Conservation (phyloP, 805 yeast genomes). For the Wickerhamomyces ciferrii region DNA sequence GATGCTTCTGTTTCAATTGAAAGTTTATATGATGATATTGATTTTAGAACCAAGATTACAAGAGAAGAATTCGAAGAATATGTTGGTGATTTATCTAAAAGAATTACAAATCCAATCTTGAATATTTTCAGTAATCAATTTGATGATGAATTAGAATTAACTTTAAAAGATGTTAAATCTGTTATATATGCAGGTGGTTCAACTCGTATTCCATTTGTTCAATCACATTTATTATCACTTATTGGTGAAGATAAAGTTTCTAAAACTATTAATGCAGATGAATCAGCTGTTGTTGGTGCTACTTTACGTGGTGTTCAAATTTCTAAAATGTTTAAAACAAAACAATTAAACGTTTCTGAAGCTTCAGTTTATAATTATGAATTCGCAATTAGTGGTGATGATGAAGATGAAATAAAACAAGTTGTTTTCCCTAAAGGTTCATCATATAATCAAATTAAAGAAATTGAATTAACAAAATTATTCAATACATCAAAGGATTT, state of each 20-base stretch:
- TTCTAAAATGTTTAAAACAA: constrained; percentile 62
- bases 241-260: constrained; percentile 61
- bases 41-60: constrained; percentile 60
- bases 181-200: constrained; percentile 88
- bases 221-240: constrained; percentile 47
- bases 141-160: constrained; percentile 19
- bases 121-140: constrained; percentile 39
- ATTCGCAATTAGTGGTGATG: constrained; percentile 24
- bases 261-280: constrained; percentile 92
- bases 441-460: constrained; percentile 25
- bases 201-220: constrained; percentile 84
- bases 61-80: constrained; percentile 77
- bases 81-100: constrained; percentile 33
- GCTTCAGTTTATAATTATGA: constrained; percentile 45
- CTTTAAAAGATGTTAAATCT: constrained; percentile 43
- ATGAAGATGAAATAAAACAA: constrained; percentile 7
- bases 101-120: constrained; percentile 50
- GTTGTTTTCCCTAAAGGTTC: constrained; percentile 46
- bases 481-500: constrained; percentile 24
- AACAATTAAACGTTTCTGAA: constrained; percentile 56
- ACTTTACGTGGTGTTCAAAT: constrained; percentile 77
- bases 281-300: constrained; percentile 86
- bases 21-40: constrained; percentile 65
- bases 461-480: constrained; percentile 32
- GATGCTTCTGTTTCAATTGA: constrained; percentile 80